Evolutionary conservation across 768 basidiomycete genomes (phyloP).

Genomic region (Gymnopilus dilepis): DNA sequence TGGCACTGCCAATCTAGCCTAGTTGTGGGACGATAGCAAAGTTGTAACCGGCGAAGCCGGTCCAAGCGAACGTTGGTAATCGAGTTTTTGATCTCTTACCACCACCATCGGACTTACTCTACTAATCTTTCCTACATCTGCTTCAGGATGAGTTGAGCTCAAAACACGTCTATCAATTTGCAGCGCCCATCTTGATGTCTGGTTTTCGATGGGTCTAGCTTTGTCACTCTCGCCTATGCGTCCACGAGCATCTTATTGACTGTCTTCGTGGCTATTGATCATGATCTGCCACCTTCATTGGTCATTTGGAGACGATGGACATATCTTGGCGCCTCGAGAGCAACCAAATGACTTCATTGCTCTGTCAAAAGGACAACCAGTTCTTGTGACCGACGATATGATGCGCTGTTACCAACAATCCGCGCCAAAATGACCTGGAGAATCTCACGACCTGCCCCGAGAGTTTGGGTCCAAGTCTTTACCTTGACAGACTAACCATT

Average conservation of each 20-base stretch:
- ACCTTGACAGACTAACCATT: conserved; percentile 5
- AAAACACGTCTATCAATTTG: background rate
- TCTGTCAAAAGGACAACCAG: background rate
- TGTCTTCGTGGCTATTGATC: background rate
- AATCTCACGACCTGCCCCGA: conserved; percentile 17
- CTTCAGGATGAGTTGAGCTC: background rate
- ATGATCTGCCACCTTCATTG: background rate
- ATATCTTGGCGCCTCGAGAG: background rate
- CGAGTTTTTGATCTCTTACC: background rate
- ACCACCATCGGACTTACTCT: background rate
- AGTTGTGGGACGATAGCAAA: background rate
- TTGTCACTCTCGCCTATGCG: background rate
- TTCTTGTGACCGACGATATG: background rate
- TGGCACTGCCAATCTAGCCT: background rate
- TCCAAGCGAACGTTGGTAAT: background rate
- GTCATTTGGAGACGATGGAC: background rate
- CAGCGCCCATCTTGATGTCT: background rate
- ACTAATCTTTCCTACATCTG: background rate
- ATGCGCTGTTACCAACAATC: background rate
- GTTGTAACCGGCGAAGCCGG: background rate
- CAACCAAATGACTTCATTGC: background rate
- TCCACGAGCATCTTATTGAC: background rate
- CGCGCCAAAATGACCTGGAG: background rate
- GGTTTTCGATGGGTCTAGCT: background rate
- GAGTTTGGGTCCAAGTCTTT: conserved; percentile 1